phyloP scores from a whole-genome alignment of 2,329 filamentous ascomycete genomes.

The Penicillium sp. region DNA sequence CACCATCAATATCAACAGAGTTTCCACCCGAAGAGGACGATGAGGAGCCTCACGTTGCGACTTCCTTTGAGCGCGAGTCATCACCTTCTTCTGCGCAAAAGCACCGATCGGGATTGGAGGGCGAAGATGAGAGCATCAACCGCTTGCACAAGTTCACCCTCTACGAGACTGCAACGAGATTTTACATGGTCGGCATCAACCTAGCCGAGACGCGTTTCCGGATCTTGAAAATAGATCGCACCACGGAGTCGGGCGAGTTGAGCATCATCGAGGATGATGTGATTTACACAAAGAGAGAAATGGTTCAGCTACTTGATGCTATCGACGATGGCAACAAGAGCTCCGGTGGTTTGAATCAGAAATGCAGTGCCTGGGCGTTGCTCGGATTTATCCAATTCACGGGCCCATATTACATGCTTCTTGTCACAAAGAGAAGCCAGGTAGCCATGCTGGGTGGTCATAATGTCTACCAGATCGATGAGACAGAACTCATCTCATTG shows the following conservation, averaged over 20 bases:
- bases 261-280: slow-evolving; percentile 92
- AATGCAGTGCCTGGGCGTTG: slow-evolving; percentile 89
- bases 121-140: slow-evolving; percentile 49
- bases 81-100: slow-evolving; percentile 40
- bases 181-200: slow-evolving; percentile 92
- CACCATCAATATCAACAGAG: slow-evolving; percentile 22
- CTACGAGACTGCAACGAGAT: slow-evolving; percentile 90
- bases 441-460: slow-evolving; percentile 96
- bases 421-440: slow-evolving; percentile 94
- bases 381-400: slow-evolving; percentile 96
- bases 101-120: slow-evolving; percentile 36
- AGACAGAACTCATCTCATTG: slow-evolving; percentile 85
- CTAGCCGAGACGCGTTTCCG: slow-evolving; percentile 85
- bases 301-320: slow-evolving; percentile 87
- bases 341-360: slow-evolving; percentile 84
- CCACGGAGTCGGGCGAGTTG: slow-evolving; percentile 74
- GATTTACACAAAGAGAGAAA: slow-evolving; percentile 87
- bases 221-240: slow-evolving; percentile 93
- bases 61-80: slow-evolving; percentile 47
- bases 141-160: slow-evolving; percentile 96
- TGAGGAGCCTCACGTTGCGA: slow-evolving; percentile 46
- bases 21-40: slow-evolving; percentile 42
- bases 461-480: slow-evolving; percentile 93
- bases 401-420: slow-evolving; percentile 92
- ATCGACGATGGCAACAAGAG: slow-evolving; percentile 94